A percentile compares a stretch with the other conserved stretches of the same genome.
phyloP scores from a whole-genome alignment of 2,329 filamentous ascomycete species.

The Knufia fluminis region DNA sequence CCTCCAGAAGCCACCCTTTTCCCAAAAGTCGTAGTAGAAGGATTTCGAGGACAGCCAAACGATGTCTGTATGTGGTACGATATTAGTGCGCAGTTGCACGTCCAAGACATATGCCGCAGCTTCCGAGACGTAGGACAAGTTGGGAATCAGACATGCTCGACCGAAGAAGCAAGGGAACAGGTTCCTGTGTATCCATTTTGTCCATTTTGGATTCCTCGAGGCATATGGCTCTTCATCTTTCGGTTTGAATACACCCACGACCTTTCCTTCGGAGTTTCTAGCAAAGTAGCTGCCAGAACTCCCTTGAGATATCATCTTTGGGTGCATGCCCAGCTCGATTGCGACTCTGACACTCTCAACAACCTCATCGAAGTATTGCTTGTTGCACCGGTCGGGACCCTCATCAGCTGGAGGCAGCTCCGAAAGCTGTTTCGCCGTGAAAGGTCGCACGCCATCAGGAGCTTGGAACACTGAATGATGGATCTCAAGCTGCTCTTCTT shows the following conservation, averaged over 20 bases:
- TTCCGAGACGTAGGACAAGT: conserved; percentile 95
- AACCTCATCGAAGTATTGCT: conserved; percentile 73
- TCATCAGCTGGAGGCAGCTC: conserved; percentile 39
- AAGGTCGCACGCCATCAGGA: conserved; percentile 75
- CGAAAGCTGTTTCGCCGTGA: conserved; percentile 65
- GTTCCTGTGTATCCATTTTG: conserved; percentile 98
- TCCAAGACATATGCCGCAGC: conserved; percentile 94
- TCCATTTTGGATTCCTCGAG: conserved; percentile 96
- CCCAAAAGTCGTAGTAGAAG: conserved; percentile 98
- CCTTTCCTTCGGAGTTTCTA: conserved; percentile 79
- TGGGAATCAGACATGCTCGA: conserved; percentile 88
- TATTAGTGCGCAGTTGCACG: conserved; percentile 74
- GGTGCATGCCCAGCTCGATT: conserved; percentile 84
- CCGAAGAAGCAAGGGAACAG: conserved; percentile 96
- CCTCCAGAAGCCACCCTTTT: conserved; percentile 75
- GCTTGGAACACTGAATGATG: conserved; percentile 95
- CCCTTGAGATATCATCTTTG: conserved; percentile 91
- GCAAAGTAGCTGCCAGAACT: conserved; percentile 99
- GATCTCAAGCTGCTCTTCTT: conserved; percentile 86
- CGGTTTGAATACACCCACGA: conserved; percentile 96
- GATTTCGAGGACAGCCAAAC: conserved; percentile 91
- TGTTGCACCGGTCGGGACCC: conserved; percentile 61
- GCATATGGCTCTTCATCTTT: conserved; percentile 99
- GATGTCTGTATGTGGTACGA: conserved; percentile 95
- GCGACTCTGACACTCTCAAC: conserved; percentile 84